Percentiles rank a stretch among this genome's conserved stretches.
Evolutionary conservation across 2,329 filamentous ascomycete genomes (phyloP).

Genomic region (Venturiaceae sp.): DNA sequence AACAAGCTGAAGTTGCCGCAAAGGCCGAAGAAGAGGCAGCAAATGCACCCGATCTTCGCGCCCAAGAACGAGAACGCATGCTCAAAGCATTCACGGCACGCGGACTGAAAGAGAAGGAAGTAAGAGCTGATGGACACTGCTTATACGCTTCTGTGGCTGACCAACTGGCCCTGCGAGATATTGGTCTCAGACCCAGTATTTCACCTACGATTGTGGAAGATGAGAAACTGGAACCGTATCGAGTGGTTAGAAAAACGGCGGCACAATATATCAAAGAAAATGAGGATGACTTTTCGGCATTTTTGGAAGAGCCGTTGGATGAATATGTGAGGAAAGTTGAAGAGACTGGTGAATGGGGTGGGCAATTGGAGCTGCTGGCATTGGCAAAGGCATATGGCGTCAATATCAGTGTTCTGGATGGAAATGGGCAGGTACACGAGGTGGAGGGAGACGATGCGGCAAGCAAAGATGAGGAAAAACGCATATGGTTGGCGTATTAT

Average conservation of each 20-base stretch:
- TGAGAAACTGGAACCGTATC: conserved; percentile 42
- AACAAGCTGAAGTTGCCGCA: conserved; percentile 59
- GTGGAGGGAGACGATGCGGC: conserved; percentile 40
- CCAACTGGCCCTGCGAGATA: conserved; percentile 50
- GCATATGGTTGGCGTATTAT: conserved; percentile 91
- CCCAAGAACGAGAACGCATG: conserved; percentile 48
- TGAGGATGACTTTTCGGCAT: conserved; percentile 73
- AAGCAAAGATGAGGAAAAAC: conserved; percentile 36
- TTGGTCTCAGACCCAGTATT: conserved; percentile 25
- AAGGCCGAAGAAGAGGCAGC: conserved; percentile 66
- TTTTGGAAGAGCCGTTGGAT: conserved; percentile 71
- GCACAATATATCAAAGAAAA: conserved; percentile 69
- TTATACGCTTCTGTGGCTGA: conserved; percentile 87
- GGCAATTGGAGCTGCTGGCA: conserved; percentile 80
- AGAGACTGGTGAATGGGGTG: conserved; percentile 92
- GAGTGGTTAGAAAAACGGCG: conserved; percentile 57
- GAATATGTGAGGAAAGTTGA: conserved; percentile 66
- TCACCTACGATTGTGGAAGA: conserved; percentile 14
- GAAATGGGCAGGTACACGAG: conserved; percentile 67
- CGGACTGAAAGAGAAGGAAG: conserved; percentile 63
- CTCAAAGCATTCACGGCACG: conserved; percentile 52
- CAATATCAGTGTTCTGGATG: conserved; percentile 75
- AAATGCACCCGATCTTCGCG: conserved; percentile 26
- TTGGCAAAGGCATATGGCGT: conserved; percentile 72
- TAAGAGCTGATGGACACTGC: conserved; percentile 88